Evolutionary conservation across 1,139 yeast genomes (phyloP).

Genomic region (Martiniozyma asiatica): DNA sequence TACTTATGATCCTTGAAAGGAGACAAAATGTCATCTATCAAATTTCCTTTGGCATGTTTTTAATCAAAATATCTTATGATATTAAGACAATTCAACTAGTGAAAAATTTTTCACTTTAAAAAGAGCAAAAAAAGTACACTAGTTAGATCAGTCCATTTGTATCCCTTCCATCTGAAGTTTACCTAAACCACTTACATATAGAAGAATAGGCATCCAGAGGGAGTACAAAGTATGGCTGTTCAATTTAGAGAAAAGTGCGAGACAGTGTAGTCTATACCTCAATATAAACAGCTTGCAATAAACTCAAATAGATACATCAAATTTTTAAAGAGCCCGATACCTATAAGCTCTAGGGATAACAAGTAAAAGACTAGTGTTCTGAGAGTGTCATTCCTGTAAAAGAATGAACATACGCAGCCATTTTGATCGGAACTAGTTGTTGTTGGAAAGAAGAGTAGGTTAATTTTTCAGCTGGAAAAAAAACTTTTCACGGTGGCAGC

Average conservation of each 20-base stretch:
- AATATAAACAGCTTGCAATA: slow-evolving; percentile 17
- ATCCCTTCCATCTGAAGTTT: too few species aligned
- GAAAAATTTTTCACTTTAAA: neutral
- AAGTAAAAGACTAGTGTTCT: neutral
- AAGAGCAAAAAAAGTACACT: slow-evolving; percentile 2
- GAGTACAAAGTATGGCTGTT: slow-evolving; percentile 16
- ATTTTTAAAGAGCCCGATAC: slow-evolving; percentile 5
- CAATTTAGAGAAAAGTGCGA: slow-evolving; percentile 22
- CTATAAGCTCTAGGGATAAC: slow-evolving; percentile 2
- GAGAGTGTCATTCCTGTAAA: neutral
- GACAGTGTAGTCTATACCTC: slow-evolving; percentile 5
- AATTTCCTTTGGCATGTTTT: slow-evolving; percentile 24
- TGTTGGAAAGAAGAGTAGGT: too few species aligned
- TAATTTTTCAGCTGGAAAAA: too few species aligned
- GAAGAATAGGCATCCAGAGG: slow-evolving; percentile 8
- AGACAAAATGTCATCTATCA: neutral
- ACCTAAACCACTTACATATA: too few species aligned
- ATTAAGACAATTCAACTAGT: slow-evolving; percentile 5
- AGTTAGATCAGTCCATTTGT: too few species aligned
- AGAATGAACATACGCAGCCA: slow-evolving; percentile 19
- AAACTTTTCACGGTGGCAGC: too few species aligned
- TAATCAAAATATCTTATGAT: slow-evolving; percentile 18
- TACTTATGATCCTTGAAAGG: neutral
- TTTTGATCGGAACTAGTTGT: too few species aligned
- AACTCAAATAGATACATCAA: slow-evolving; percentile 13